Evolutionary conservation across 345 rosid species (phyloP).

Genomic region (Eucalyptus sp.): DNA sequence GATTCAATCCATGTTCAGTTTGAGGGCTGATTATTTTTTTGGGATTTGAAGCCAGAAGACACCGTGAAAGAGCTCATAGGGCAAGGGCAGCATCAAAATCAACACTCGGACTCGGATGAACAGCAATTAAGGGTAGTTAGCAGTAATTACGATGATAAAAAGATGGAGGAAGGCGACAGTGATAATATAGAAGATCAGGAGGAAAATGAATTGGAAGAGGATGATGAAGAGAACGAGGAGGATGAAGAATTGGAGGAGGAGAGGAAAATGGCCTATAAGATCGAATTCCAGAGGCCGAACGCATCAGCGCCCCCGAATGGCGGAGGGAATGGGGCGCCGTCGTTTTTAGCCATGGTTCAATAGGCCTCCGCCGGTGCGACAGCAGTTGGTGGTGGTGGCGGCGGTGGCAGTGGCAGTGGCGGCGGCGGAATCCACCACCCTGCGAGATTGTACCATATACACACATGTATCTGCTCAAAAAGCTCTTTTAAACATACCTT

Average conservation of each 20-base stretch:
- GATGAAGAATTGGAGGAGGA: not conserved
- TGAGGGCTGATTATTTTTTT: constrained; percentile 5
- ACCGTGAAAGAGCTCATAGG: constrained; percentile 9
- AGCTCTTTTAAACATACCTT: not conserved
- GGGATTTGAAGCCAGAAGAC: constrained; percentile 16
- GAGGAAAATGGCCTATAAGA: constrained; percentile 1
- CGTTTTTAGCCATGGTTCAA: constrained; percentile 2
- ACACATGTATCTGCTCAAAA: not conserved
- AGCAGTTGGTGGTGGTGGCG: not conserved
- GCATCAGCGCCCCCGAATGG: not conserved
- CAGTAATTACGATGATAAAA: not conserved
- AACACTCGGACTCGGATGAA: not conserved
- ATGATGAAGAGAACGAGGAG: not conserved
- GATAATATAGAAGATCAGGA: not conserved
- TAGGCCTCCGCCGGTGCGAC: not conserved
- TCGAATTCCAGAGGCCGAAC: constrained; percentile 2
- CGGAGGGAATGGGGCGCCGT: not conserved
- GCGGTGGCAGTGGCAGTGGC: not conserved
- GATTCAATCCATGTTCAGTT: not conserved
- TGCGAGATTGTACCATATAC: not conserved
- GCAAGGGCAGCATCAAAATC: not conserved
- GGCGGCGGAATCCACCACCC: not conserved
- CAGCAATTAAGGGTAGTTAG: not conserved
- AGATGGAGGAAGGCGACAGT: not conserved
- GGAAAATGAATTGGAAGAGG: not conserved